These are phyloP conservation scores for Quercus engelmannii DNA, from an alignment of 306 rosid species.

Conservation along the genomic window DNA sequence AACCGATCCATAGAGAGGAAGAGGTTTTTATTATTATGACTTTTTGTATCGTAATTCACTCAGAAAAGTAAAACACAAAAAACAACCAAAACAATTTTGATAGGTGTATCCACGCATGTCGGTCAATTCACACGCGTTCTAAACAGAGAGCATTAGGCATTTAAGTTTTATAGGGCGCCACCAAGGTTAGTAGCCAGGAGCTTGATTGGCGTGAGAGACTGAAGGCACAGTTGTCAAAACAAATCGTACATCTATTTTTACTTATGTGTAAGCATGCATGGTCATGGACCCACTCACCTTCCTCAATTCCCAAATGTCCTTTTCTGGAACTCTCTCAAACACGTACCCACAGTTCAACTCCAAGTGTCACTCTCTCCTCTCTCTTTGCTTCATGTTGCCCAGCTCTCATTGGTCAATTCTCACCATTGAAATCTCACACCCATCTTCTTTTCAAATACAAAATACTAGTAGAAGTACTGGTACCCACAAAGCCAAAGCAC, in stretches of 20 bases:
- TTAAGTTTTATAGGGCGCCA: background rate
- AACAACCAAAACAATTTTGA: slow-evolving; percentile 45
- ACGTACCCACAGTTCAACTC: slow-evolving; percentile 66
- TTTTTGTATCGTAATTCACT: background rate
- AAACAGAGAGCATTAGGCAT: background rate
- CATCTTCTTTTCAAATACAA: background rate
- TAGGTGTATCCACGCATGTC: slow-evolving; percentile 89
- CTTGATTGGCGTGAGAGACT: slow-evolving; percentile 33
- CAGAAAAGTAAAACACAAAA: background rate
- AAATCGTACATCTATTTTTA: background rate
- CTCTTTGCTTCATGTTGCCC: slow-evolving; percentile 57
- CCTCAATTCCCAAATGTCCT: slow-evolving; percentile 39
- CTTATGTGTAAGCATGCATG: slow-evolving; percentile 67
- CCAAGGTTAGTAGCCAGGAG: slow-evolving; percentile 10
- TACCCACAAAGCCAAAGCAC: too few species aligned
- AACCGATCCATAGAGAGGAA: slow-evolving; percentile 38
- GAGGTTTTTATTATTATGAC: too few species aligned
- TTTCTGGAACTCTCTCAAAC: slow-evolving; percentile 35
- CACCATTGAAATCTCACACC: slow-evolving; percentile 2
- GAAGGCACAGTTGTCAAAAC: background rate
- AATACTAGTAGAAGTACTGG: too few species aligned
- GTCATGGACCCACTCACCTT: slow-evolving; percentile 57
- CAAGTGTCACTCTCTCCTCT: slow-evolving; percentile 62
- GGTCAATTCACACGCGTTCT: slow-evolving; percentile 52
- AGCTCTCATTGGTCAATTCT: slow-evolving; percentile 36